phyloP scores from a whole-genome alignment of 768 basidiomycete genomes.

The Boletus tomentosulus region DNA sequence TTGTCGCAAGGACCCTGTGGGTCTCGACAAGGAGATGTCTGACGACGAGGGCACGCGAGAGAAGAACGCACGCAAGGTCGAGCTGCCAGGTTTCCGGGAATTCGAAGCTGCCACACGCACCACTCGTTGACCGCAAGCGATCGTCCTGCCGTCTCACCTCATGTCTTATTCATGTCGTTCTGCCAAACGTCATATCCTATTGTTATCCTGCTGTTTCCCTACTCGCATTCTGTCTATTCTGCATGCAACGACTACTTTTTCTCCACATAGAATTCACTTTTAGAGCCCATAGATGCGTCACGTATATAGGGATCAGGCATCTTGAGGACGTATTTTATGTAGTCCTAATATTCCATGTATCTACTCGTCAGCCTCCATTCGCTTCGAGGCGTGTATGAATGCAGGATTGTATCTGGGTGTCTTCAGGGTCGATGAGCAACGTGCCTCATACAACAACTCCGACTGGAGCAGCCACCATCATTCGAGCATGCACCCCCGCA shows the following conservation, averaged over 20 bases:
- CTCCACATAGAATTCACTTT: slow-evolving; percentile 19
- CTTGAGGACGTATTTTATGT: slow-evolving; percentile 35
- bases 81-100: slow-evolving; percentile 59
- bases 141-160: neutral
- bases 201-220: slow-evolving; percentile 1
- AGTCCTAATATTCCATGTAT: slow-evolving; percentile 30
- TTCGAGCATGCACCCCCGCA: slow-evolving; percentile 9
- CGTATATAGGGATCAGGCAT: slow-evolving; percentile 32
- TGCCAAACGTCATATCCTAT: slow-evolving; percentile 20
- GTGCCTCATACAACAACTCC: slow-evolving; percentile 6
- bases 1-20: slow-evolving; percentile 8
- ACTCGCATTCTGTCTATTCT: slow-evolving; percentile 4
- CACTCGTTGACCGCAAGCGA: slow-evolving; percentile 15
- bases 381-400: slow-evolving; percentile 18
- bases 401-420: slow-evolving; percentile 10
- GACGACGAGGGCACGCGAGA: slow-evolving; percentile 22
- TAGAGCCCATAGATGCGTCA: slow-evolving; percentile 30
- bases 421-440: neutral
- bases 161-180: slow-evolving; percentile 4
- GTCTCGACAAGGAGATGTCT: slow-evolving; percentile 19
- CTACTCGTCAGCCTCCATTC: slow-evolving; percentile 14
- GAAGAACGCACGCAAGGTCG: slow-evolving; percentile 35
- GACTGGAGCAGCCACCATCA: slow-evolving; percentile 7
- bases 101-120: slow-evolving; percentile 49
- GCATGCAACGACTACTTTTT: slow-evolving; percentile 8